Conservation (phyloP, 768 basidiomycete species). For the Tulasnella sp. region DNA sequence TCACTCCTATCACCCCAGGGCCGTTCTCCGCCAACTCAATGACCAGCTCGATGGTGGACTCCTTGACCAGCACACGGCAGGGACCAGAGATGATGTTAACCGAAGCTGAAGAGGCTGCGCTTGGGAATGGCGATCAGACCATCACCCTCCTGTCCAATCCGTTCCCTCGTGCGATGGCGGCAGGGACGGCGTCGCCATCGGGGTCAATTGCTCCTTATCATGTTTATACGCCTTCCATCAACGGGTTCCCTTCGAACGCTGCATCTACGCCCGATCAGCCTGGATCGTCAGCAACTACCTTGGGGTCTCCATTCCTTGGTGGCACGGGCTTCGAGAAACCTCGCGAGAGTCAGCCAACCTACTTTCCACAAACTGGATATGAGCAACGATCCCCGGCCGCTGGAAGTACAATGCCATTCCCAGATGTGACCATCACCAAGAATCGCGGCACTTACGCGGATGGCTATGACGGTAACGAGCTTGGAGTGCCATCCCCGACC, state of each 20-base stretch:
- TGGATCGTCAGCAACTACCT: neutral
- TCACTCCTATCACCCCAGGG: neutral
- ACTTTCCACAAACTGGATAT: too few relatives aligned
- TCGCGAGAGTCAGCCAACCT: too few relatives aligned
- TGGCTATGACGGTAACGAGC: neutral
- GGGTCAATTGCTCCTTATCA: neutral
- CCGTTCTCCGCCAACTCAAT: conserved; percentile 11
- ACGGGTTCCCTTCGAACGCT: conserved; percentile 5
- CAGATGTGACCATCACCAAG: neutral
- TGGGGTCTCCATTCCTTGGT: neutral
- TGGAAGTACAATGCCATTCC: too few relatives aligned
- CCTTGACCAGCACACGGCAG: neutral
- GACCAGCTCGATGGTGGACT: neutral
- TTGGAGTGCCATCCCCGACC: neutral
- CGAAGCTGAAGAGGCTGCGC: neutral
- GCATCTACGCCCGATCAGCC: neutral
- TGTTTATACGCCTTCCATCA: conserved; percentile 8
- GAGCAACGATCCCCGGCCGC: too few relatives aligned
- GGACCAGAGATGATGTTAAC: neutral
- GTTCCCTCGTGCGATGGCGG: conserved; percentile 1
- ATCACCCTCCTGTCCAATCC: neutral
- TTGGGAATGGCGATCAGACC: conserved; percentile 1
- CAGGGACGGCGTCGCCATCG: neutral
- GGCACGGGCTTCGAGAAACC: too few relatives aligned
- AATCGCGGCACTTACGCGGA: conserved; percentile 11